These are phyloP conservation scores for Megacollybia platyphylla DNA, from an alignment of 1,284 basidiomycete species.

Conservation along the genomic window DNA sequence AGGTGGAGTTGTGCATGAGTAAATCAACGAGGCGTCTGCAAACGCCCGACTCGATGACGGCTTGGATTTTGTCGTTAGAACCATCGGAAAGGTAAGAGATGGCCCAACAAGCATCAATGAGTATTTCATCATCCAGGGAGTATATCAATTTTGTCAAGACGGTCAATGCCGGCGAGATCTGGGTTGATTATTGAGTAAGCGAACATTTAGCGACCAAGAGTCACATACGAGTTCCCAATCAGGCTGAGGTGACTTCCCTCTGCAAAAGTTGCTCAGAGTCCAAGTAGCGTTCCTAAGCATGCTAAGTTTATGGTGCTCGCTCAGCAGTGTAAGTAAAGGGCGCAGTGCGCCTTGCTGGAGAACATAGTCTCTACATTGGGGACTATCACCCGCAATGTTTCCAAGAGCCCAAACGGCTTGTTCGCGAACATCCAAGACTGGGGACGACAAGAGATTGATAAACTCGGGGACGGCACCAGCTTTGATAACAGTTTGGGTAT, in stretches of 20 bases:
- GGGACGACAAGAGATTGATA: constrained; percentile 2
- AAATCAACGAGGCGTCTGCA: constrained; percentile 96
- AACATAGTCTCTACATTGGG: constrained; percentile 87
- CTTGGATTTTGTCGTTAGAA: constrained; percentile 99
- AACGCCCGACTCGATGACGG: constrained; percentile 97
- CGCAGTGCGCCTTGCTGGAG: constrained; percentile 67
- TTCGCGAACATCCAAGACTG: constrained; percentile 84
- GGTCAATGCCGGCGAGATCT: constrained; percentile 95
- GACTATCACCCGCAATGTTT: constrained; percentile 94
- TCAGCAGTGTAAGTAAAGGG: constrained; percentile 60
- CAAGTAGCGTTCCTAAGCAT: constrained; percentile 98
- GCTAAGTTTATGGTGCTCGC: constrained; percentile 88
- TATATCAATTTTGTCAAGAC: constrained; percentile 98
- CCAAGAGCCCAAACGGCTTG: constrained; percentile 96
- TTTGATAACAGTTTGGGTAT: constrained; percentile 96
- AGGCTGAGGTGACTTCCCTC: constrained; percentile 92
- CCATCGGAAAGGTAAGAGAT: constrained; percentile 99
- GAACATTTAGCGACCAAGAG: constrained; percentile 3
- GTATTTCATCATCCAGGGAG: constrained; percentile 96
- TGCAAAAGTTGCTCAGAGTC: constrained; percentile 97
- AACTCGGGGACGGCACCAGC: constrained; percentile 32
- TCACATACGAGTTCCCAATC: constrained; percentile 79
- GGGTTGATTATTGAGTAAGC: constrained; percentile 9
- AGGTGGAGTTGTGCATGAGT: constrained; percentile 93
- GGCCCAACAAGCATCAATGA: constrained; percentile 99